phyloP scores from a whole-genome alignment of 139 green algal genomes.

The Chlorella sp. region DNA sequence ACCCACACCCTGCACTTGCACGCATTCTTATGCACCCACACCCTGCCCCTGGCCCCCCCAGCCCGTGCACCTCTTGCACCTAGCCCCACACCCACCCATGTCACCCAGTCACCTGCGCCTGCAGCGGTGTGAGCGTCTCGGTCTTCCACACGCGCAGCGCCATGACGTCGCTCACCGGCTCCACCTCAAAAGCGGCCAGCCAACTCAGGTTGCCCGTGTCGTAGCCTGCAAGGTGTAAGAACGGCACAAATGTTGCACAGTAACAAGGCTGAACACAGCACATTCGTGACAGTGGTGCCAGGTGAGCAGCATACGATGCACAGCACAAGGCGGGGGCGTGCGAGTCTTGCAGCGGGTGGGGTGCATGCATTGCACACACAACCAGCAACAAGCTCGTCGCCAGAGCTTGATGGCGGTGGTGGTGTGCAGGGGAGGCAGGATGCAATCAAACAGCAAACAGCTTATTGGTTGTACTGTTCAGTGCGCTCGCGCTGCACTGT shows the following conservation, averaged over 20 bases:
- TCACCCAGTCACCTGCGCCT: constrained; percentile 40
- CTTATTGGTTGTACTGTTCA: too few relatives aligned
- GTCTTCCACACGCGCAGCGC: constrained; percentile 70
- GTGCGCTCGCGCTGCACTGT: not conserved
- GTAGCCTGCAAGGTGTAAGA: constrained; percentile 47
- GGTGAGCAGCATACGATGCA: too few relatives aligned
- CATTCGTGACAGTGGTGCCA: too few relatives aligned
- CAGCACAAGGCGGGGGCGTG: too few relatives aligned
- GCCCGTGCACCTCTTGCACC: not conserved
- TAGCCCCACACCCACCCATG: not conserved
- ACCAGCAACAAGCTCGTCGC: too few relatives aligned
- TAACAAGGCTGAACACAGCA: too few relatives aligned
- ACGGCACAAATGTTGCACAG: not conserved
- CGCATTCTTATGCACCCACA: not conserved
- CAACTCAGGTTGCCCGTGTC: constrained; percentile 68
- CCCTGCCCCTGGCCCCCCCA: not conserved
- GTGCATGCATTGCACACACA: too few relatives aligned
- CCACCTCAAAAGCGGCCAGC: constrained; percentile 76
- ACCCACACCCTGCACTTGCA: too few relatives aligned
- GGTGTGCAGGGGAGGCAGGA: too few relatives aligned
- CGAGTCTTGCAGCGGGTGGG: too few relatives aligned
- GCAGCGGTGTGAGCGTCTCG: constrained; percentile 46
- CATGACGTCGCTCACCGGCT: constrained; percentile 74
- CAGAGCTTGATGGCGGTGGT: too few relatives aligned
- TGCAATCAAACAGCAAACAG: too few relatives aligned